Evolutionary conservation across 306 rosid genomes (phyloP).

Genomic region (Cucurbita pepo): DNA sequence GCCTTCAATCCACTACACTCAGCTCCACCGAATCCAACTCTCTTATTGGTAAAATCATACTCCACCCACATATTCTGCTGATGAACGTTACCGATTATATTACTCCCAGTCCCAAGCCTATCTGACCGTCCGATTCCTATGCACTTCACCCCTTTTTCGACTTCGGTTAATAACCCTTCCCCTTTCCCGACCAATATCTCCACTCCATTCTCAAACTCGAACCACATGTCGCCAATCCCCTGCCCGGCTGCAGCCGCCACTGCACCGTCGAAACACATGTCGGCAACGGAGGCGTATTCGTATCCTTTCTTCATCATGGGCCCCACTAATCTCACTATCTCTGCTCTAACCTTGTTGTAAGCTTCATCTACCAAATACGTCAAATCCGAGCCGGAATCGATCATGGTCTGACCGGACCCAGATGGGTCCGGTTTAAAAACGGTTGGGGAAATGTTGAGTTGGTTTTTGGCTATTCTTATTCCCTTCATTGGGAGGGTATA

Average conservation of each 20-base stretch:
- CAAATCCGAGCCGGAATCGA: conserved; percentile 78
- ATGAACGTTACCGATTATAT: conserved; percentile 66
- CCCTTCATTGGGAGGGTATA: conserved; percentile 51
- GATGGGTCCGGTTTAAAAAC: conserved; percentile 42
- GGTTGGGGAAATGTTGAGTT: conserved; percentile 19
- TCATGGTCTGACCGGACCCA: conserved; percentile 84
- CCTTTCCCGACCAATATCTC: conserved; percentile 40
- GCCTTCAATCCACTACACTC: conserved; percentile 36
- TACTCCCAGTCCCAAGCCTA: conserved; percentile 54
- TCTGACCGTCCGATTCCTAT: conserved; percentile 65
- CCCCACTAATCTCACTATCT: conserved; percentile 39
- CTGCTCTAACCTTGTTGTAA: conserved; percentile 37
- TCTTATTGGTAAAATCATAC: conserved; percentile 41
- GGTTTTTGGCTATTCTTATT: conserved; percentile 30
- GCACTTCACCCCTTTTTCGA: conserved; percentile 61
- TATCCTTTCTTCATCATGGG: conserved; percentile 42
- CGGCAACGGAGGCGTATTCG: conserved; percentile 40
- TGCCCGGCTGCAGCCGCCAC: conserved; percentile 30
- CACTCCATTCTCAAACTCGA: conserved; percentile 61
- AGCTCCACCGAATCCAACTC: conserved; percentile 63
- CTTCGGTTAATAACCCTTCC: conserved; percentile 37
- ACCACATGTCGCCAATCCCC: conserved; percentile 43
- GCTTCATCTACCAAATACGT: conserved; percentile 62
- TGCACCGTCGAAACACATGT: conserved; percentile 55
- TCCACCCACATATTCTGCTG: conserved; percentile 85